phyloP scores from a whole-genome alignment of 192 early-diverging fungal species.

The Mortierella antarctica region DNA sequence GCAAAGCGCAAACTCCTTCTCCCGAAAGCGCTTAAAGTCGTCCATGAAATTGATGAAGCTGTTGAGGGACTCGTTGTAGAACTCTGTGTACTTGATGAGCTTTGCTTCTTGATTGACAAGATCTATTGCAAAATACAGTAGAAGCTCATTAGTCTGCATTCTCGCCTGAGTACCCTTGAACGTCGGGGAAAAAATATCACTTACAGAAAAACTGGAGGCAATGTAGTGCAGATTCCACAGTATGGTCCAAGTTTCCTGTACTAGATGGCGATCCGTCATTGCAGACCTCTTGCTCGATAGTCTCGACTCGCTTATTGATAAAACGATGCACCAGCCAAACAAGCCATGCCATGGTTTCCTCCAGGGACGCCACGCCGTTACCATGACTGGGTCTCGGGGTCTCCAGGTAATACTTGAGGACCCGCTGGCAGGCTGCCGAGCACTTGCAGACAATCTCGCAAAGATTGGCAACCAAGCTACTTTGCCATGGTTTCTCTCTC shows the following conservation, averaged over 20 bases:
- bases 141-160: not conserved
- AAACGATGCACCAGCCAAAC: slow-evolving; percentile 49
- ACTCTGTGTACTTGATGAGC: slow-evolving; percentile 69
- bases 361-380: slow-evolving; percentile 35
- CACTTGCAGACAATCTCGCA: slow-evolving; percentile 48
- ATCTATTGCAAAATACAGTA: slow-evolving; percentile 60
- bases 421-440: slow-evolving; percentile 36
- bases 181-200: not conserved
- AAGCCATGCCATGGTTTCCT: slow-evolving; percentile 44
- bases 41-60: slow-evolving; percentile 80
- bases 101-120: slow-evolving; percentile 67
- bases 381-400: slow-evolving; percentile 33
- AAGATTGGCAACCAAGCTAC: slow-evolving; percentile 34
- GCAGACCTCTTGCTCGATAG: slow-evolving; percentile 25
- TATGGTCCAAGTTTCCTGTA: slow-evolving; percentile 43
- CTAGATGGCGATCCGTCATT: slow-evolving; percentile 29
- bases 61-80: slow-evolving; percentile 79
- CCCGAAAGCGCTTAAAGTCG: slow-evolving; percentile 77
- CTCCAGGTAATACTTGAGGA: slow-evolving; percentile 41
- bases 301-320: slow-evolving; percentile 37
- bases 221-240: slow-evolving; percentile 32
- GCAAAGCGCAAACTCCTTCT: slow-evolving; percentile 75
- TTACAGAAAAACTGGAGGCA: slow-evolving; percentile 50
- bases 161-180: not conserved
- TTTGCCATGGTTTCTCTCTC: slow-evolving; percentile 46